phyloP scores from a whole-genome alignment of 2,329 filamentous ascomycete genomes.

The Cytospora paraplurivora region DNA sequence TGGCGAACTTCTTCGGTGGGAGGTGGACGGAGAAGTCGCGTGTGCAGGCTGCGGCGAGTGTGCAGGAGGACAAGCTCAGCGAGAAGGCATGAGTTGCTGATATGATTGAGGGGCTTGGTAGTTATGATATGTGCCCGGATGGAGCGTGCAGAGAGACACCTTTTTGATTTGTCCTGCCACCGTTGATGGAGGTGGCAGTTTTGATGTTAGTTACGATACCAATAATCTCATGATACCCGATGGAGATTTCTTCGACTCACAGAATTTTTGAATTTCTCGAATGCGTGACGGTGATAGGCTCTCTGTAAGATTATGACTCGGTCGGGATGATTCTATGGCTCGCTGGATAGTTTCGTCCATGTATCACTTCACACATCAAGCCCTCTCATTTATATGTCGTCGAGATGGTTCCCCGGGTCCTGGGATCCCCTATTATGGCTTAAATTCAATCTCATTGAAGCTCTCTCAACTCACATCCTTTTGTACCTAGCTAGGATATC shows the following conservation, averaged over 20 bases:
- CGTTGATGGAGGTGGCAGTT: neutral
- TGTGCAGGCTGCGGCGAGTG: conserved; percentile 10
- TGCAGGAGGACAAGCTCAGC: conserved; percentile 25
- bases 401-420: no score
- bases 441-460: no score
- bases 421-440: no score
- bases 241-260: conserved; percentile 10
- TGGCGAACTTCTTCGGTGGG: conserved; percentile 27
- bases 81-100: conserved; percentile 22
- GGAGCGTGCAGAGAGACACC: neutral
- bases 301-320: no score
- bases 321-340: no score
- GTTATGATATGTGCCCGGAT: neutral
- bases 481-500: no score
- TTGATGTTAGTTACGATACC: conserved; percentile 10
- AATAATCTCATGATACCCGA: conserved; percentile 22
- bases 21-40: conserved; percentile 20
- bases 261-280: neutral
- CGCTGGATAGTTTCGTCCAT: no score
- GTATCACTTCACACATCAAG: no score
- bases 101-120: neutral
- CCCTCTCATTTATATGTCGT: no score
- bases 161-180: neutral
- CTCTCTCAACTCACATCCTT: no score
- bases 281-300: neutral